A percentile compares a stretch with the other conserved stretches of the same genome.
Evolutionary conservation across 768 basidiomycete genomes (phyloP).

Genomic region (Rossbeevera mucosa): DNA sequence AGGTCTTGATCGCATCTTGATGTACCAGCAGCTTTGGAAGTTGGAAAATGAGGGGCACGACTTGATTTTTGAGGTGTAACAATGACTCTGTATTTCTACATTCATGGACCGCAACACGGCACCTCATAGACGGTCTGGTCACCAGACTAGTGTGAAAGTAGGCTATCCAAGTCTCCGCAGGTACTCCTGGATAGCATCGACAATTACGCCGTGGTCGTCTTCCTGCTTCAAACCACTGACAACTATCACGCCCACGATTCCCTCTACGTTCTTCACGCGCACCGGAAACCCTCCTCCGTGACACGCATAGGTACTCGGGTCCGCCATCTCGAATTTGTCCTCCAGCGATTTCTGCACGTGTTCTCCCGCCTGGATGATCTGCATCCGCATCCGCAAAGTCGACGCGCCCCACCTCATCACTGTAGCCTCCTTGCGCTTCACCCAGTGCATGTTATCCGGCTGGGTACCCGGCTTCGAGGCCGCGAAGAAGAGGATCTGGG

Average conservation of each 20-base stretch:
- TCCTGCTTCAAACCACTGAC: slow-evolving; percentile 31
- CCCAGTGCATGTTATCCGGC: slow-evolving; percentile 31
- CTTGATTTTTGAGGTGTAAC: too few species aligned
- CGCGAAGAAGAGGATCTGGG: slow-evolving; percentile 31
- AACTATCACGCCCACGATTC: slow-evolving; percentile 33
- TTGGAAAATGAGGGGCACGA: too few species aligned
- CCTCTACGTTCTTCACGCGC: slow-evolving; percentile 32
- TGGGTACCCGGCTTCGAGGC: slow-evolving; percentile 26
- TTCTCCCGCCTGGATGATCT: background rate
- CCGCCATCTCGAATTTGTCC: slow-evolving; percentile 22
- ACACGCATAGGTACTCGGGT: slow-evolving; percentile 27
- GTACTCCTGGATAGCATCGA: slow-evolving; percentile 27
- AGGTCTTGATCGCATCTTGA: slow-evolving; percentile 54
- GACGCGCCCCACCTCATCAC: slow-evolving; percentile 32
- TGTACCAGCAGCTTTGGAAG: background rate
- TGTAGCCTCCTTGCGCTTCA: slow-evolving; percentile 30
- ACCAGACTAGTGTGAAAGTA: too few species aligned
- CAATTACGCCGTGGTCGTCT: slow-evolving; percentile 30
- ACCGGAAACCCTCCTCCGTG: slow-evolving; percentile 35
- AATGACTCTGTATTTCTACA: too few species aligned
- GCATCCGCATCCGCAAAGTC: slow-evolving; percentile 22
- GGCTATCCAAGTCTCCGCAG: too few species aligned
- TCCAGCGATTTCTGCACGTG: slow-evolving; percentile 8
- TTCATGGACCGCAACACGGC: too few species aligned
- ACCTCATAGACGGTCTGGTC: too few species aligned